A percentile compares a stretch with the other conserved stretches of the same genome.
Conservation (phyloP, 140 eudicot genomes). For the Senecio squalidus region DNA sequence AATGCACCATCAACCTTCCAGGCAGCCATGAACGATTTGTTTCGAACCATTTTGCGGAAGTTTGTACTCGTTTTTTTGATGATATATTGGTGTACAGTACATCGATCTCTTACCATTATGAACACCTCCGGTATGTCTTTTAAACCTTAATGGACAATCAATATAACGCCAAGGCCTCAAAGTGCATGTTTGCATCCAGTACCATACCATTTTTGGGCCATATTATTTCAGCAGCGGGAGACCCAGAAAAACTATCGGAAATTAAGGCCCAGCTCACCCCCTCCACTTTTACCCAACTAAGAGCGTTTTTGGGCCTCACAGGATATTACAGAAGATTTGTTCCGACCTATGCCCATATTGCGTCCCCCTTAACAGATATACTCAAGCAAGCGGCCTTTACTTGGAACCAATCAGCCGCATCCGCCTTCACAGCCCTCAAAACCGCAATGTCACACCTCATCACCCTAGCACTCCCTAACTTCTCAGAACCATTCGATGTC, state of each 20-base stretch:
- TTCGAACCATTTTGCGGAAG: neutral
- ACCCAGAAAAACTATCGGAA: neutral
- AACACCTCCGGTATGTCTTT: neutral
- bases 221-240: neutral
- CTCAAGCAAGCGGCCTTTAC: neutral
- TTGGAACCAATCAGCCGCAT: neutral
- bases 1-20: neutral
- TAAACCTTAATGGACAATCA: neutral
- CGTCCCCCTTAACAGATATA: neutral
- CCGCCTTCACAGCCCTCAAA: neutral
- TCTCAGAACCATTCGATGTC: neutral
- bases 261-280: neutral
- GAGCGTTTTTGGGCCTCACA: neutral
- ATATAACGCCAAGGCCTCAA: neutral
- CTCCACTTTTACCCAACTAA: neutral
- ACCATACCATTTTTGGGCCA: neutral
- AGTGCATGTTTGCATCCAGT: neutral
- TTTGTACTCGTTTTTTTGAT: neutral
- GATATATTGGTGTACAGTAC: neutral
- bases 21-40: neutral
- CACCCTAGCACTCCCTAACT: constrained; percentile 2
- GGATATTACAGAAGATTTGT: neutral
- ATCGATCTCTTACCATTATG: neutral
- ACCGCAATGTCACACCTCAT: neutral
- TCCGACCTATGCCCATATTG: neutral